Evolutionary conservation across 2,329 filamentous ascomycete genomes (phyloP), one percentile per base, ranked within the genome.

Genomic region (Diaporthe citrichinensis): DNA sequence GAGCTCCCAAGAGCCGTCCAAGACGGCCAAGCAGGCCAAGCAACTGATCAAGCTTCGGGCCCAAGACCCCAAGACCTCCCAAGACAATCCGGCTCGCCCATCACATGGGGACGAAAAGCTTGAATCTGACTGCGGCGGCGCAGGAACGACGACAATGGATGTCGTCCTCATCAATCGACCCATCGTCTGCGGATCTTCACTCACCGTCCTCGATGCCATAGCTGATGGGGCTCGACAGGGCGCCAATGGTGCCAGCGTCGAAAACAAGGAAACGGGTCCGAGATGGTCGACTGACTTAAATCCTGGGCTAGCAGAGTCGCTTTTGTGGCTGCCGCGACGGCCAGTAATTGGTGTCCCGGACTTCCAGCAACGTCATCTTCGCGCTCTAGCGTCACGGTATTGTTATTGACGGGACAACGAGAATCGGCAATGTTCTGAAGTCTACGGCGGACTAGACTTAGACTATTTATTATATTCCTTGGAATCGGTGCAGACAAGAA

Each of bases 11-110:
- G 36, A 39, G 36, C 36, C 36, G 25, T 49, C 62, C 62, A 67
- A 55, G 65, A n/a, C 49, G 49, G 65, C 65, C 46, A 69, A 69
- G 65, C 65, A 55, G 65, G 65, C 65, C 49, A 69, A 69, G 65
- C 34, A 69, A 41, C 49, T 23, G 46, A 69, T 41, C 65, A 69
- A 69, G 65, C 65, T 69, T 69, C 65, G 10, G 65, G n/a, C 17
- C 65, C 31, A 31, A 68, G 34, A 41, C 14, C 15, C 65, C 65
- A 68, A 68, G 65, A 68, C 46, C 65, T 68, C 46, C 65, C 65
- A 68, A 68, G 65, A 68, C 65, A 68, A 15, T 17, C 65, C 46
- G 65, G n/a, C 65, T 69, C n/a, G 55, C 49, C 6, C 49, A 36
- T 28, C 44, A 67, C 28, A 17, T 51, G 62, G 44, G 20, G 15